Base-by-base conservation (phyloP, 2,329 filamentous ascomycete species). In the Penicillium sp. region DNA sequence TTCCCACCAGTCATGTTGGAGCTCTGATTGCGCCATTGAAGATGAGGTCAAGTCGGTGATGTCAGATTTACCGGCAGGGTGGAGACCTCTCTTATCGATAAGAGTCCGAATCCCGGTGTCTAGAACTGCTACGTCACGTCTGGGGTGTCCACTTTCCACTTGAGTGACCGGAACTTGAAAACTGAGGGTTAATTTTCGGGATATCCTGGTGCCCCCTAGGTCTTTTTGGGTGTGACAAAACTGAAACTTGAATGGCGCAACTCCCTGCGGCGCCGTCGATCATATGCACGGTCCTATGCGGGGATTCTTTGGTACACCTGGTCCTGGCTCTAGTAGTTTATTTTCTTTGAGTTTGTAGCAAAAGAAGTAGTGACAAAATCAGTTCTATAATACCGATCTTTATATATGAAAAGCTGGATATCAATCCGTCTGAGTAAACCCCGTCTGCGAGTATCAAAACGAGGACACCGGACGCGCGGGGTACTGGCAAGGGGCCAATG, bases 261-360 rank as follows among this genome's bases (percentile, higher is more conserved):
- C 46, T 31, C 16, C 48, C 46, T n/a, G 28, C 31, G 31, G 5
- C 10, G 10, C 35, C 45, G 53, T 46, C 39, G 54, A 56, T 56
- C 54, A 25, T 42, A 48, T 40, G 51, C 54, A 56, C 51, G 45
- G 54, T 33, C 51, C 30, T 14, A 10, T 4, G 35, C 18, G 18
- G 35, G 35, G 35, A 38, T 20, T 38, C 16, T 18, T 3, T 18
- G 33, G 16, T 36, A 20, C 35, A 36, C 33, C 16, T 14, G 35
- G 35, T 22, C 4, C 35, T 20, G 18, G 35, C 9, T 22, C 4
- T 28, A 6, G 25, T 27, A 27, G 6, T 27, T 9, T 27, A 27
- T 7, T 27, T 10, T 28, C 4, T 28, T 31, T n/a, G 13, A 28
- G 27, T 36, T 11, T 18, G 16, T 20, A 20, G 18, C 7, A 11